Base-by-base conservation (phyloP, 768 basidiomycete species). In the Pleurotus citrinopileatus region DNA sequence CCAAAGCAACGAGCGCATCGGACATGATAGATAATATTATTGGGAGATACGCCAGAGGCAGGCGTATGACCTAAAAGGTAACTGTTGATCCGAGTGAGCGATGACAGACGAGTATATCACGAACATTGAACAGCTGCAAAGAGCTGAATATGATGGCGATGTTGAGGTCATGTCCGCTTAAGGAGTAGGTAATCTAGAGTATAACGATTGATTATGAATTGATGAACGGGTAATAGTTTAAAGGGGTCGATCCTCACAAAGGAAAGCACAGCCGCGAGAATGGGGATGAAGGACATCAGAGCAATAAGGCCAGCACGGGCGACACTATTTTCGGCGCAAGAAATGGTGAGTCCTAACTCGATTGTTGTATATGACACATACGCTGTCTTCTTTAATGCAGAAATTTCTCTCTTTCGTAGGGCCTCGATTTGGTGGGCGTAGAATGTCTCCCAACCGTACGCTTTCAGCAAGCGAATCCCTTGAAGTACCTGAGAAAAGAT, bases 71-170 rank as follows among this genome's bases (percentile, higher is more conserved):
- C 83, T 84, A 9, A 23, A 40, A 20, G 50, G 20, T 4, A 28
- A 29, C 40, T 47, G 20, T 0, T 29, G 42, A 19, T 25, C n/a
- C n/a, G n/a, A n/a, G n/a, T 28, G 36, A 42, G 25, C 5, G 8
- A 10, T 19, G 15, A 22, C 8, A 22, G 9, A 4, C 19, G 47
- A 4, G 51, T 28, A 19, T 27, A 22, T 4, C 12, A 63, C 73
- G 23, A 32, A 81, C 80, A 55, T 83, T 83, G 70, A 85, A 83
- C 25, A 82, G 67, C 55, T 84, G 82, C 19, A 86, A 65, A 4
- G 79, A 77, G 3, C 74, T 69, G 63, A 86, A 86, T 46, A 86
- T 79, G 51, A 73, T 68, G 0, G 83, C 78, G 2, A 82, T 65
- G 55, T 79, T 74, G 26, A 86, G 72, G 5, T 68, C 61, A 54